Conservation (phyloP, 1,284 basidiomycete genomes). For the Melampsora americana region DNA sequence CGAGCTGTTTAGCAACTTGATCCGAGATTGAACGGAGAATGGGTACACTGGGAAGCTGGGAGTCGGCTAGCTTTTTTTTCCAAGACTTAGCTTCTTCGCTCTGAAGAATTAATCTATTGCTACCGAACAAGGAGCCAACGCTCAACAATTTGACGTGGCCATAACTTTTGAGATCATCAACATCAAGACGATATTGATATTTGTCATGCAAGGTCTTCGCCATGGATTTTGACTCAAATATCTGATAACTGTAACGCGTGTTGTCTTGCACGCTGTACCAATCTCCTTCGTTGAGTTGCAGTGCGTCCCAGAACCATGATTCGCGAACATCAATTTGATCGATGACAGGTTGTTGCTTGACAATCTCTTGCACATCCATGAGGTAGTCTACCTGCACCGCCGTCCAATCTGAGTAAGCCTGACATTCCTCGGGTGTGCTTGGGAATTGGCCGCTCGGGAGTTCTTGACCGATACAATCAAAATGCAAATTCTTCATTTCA, state of each 20-base stretch:
- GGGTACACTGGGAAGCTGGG: slow-evolving; percentile 50
- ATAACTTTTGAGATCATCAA: slow-evolving; percentile 47
- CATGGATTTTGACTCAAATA: slow-evolving; percentile 19
- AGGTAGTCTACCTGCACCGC: slow-evolving; percentile 67
- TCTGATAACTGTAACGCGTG: slow-evolving; percentile 41
- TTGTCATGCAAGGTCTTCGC: slow-evolving; percentile 34
- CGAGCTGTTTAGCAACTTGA: slow-evolving; percentile 55
- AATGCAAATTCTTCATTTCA: slow-evolving; percentile 57
- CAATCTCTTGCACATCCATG: slow-evolving; percentile 58
- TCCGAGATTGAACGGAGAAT: slow-evolving; percentile 49
- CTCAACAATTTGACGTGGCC: slow-evolving; percentile 49
- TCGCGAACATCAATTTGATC: slow-evolving; percentile 31
- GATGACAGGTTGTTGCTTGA: slow-evolving; percentile 54
- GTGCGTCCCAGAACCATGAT: slow-evolving; percentile 31
- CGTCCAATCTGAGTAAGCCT: slow-evolving; percentile 62
- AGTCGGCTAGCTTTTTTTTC: slow-evolving; percentile 46
- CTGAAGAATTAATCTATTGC: slow-evolving; percentile 46
- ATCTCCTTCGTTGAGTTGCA: slow-evolving; percentile 26
- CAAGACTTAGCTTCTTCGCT: slow-evolving; percentile 44
- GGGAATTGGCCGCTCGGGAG: slow-evolving; percentile 35
- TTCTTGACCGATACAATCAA: slow-evolving; percentile 48
- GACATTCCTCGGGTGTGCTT: slow-evolving; percentile 58
- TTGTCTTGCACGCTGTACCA: slow-evolving; percentile 30
- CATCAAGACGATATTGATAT: slow-evolving; percentile 49
- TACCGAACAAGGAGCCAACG: slow-evolving; percentile 53